Base-by-base conservation (phyloP, 495 filamentous ascomycete species). In the Astrocystis sublimbata region DNA sequence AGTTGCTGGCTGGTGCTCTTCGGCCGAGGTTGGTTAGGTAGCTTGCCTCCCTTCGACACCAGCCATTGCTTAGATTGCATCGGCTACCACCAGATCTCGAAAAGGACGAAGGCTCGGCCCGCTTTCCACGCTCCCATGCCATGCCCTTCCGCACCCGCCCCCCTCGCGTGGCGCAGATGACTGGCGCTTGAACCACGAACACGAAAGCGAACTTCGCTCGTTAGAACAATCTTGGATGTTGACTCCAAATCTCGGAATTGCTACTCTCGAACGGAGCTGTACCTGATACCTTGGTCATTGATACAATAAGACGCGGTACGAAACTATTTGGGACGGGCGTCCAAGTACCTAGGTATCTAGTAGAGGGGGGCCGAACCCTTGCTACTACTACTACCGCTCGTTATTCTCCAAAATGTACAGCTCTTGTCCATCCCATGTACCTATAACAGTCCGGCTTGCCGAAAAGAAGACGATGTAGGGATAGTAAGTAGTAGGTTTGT, bases 101-200 rank as follows among this genome's bases (percentile, higher is more conserved):
- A 31, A 23, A n/a, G 35, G 7, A 17, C 10, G 17, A 57, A 57
- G 38, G 52, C 38, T 57, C 40, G 54, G 54, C 54, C 54, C 54
- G 54, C 28, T 43, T 40, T 57, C 54, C 40, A 57, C 40, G 24
- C 40, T 45, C 40, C 40, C 12, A 23, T 54, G 8, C 42, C 42
- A 45, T 26, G 19, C 50, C 31, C n/a, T 33, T 31, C 33, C 33
- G 31, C 54, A 45, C 24, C 6, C 17, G 19, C 30, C 6, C n/a
- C 40, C 35, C 21, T 43, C 15, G 38, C 24, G 23, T 28, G 38
- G n/a, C 40, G 7, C 12, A 26, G 17, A 21, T 10, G 31, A 26
- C 51, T n/a, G 51, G 51, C 33, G 24, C 19, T 54, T 54, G n/a
- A 4, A n/a, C 52, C n/a, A 6, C 52, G 19, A 41, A n/a, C n/a